Evolutionary conservation across 495 filamentous ascomycete genomes (phyloP), one percentile per base, ranked within the genome.

Genomic region (Symbiotaphrina buchneri): DNA sequence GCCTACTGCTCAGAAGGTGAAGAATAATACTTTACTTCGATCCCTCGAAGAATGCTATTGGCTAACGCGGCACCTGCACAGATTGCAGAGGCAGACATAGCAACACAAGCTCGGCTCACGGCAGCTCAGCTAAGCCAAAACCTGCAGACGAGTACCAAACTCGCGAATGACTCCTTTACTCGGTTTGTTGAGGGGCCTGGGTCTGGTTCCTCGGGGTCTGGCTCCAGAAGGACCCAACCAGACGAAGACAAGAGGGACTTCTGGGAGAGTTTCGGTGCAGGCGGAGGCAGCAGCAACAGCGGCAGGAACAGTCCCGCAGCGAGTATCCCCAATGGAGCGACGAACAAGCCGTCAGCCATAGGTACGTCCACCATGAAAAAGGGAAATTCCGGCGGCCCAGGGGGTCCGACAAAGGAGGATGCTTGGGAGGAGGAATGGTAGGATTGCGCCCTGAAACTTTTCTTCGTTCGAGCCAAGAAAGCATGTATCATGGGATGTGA

Each of bases 21-120:
- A 37, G 60, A 8, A 35, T 35, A 25, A 3, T 10, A 34, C 6
- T 33, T 28, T 7, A 27, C 27, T 4, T 13, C 23, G 23, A 27
- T 7, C 2, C 7, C 27, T 27, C 20, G 1, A 38, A 11, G 6
- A 38, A 14, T 30, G 11, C 24, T 35, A 17, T 15, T 19, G 16
- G 17, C 18, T 13, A n/a, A 11, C 16, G 8, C 19, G 20, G 19
- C 5, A 14, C 20, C 20, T 21, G 14, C 20, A 34, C 39, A 84
- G 76, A 52, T 92, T 24, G 69, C 71, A 3, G 78, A 92, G 47
- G 73, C 80, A n/a, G 90, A 95, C 32, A 58, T 95, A 31, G 73
- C 83, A 13, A 65, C 74, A 8, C 74, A 85, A 53, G 84, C 84
- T 16, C 70, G 77, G 31, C 38, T 58, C 16, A 68, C 76, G 2